Evolutionary conservation across 1,139 yeast genomes (phyloP), one percentile per base, ranked within the genome.

Genomic region (Lodderomyces metapsilosis): DNA sequence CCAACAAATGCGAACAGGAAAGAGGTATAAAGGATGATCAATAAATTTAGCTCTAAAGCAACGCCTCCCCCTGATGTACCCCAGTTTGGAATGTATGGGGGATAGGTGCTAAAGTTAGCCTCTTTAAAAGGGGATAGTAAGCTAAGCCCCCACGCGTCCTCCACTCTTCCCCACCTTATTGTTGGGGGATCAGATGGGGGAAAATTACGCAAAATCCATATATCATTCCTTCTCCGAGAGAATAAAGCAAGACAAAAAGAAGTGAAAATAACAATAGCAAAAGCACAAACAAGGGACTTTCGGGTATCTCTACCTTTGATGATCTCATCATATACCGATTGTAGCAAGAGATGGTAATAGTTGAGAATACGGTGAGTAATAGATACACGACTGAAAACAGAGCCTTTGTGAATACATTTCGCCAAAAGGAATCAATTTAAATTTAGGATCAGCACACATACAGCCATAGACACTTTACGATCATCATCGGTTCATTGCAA

Each of bases 141-240:
- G 22, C 22, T 8, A 20, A 5, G 17, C 32, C 32, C 32, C 32
- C 32, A 28, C 32, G 32, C 32, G 16, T n/a, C 32, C 32, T 15
- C 32, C 32, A 28, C 18, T 28, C 32, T 28, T 28, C 32, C 32
- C 32, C 32, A 28, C 32, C 32, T 28, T 28, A 28, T 3, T 5
- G 13, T 28, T 28, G 32, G 32, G 32, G 32, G 32, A 28, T 28
- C n/a, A n/a, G n/a, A n/a, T 15, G 32, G 18, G 18, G 32, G 32
- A n/a, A n/a, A n/a, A n/a, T n/a, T n/a, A n/a, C n/a, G n/a, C n/a
- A n/a, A n/a, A n/a, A n/a, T n/a, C n/a, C n/a, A n/a, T n/a, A n/a
- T n/a, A n/a, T n/a, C n/a, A n/a, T n/a, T n/a, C n/a, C n/a, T 28
- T 28, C 30, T 12, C 18, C 3, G 12, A 16, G 30, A 25, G 5